A percentile compares a stretch with the other conserved stretches of the same genome.
Conservation (phyloP, 2,329 filamentous ascomycete genomes). For the Akanthomyces uredinophilus region DNA sequence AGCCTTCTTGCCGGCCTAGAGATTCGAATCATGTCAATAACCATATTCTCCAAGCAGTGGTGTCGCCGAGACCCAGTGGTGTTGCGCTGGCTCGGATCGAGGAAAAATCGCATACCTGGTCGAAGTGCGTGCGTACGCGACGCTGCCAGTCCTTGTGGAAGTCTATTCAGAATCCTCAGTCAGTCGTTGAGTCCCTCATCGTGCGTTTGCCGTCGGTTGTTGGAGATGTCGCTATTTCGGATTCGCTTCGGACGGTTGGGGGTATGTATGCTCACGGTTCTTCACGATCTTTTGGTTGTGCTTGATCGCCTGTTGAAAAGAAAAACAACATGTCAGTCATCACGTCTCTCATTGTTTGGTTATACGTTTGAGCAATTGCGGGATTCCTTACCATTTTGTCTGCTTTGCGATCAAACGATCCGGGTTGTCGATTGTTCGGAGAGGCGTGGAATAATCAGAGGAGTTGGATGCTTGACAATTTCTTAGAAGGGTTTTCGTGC, state of each 20-base stretch:
- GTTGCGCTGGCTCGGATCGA: conserved; percentile 5
- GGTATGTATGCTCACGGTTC: conserved; percentile 69
- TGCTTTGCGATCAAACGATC: conserved; percentile 47
- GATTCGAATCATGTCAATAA: conserved; percentile 31
- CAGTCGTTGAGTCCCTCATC: conserved; percentile 20
- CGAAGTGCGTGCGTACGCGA: conserved; percentile 98
- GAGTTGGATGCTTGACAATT: conserved; percentile 36
- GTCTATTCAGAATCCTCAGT: conserved; percentile 47
- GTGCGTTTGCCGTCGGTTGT: conserved; percentile 15
- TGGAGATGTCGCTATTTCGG: conserved; percentile 18
- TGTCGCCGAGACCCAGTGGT: conserved; percentile 5
- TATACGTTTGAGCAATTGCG: conserved; percentile 3
- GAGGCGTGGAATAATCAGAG: conserved; percentile 34
- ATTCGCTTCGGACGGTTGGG: conserved; percentile 23
- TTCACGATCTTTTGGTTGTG: conserved; percentile 98
- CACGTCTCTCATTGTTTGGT: conserved; percentile 18
- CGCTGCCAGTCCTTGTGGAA: conserved; percentile 99
- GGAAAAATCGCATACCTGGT: conserved; percentile 70
- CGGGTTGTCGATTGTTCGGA: conserved; percentile 37
- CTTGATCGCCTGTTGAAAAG: conserved; percentile 77
- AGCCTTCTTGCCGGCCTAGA: conserved; percentile 90
- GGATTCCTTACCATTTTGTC: conserved; percentile 24
- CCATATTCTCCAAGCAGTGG: conserved; percentile 18
- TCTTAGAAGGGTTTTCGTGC: conserved; percentile 39
- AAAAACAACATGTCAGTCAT: conserved; percentile 30